These are phyloP conservation scores for Hemerocallis citrina DNA, from an alignment of 106 monocot genomes.

Conservation along the genomic window DNA sequence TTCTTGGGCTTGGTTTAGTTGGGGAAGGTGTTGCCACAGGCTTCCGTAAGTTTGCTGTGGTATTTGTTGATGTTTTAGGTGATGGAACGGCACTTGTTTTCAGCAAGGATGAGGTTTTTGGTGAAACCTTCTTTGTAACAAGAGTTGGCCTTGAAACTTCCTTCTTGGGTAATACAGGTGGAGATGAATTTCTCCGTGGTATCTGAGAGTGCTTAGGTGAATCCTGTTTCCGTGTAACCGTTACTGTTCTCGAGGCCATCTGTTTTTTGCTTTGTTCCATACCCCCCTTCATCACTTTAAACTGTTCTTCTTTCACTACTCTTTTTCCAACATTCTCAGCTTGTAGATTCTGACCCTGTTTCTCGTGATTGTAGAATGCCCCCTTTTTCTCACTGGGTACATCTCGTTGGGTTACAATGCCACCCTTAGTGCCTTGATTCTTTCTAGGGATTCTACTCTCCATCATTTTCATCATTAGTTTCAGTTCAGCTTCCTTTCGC, in stretches of 20 bases:
- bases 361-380: constrained; percentile 32
- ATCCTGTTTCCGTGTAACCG: constrained; percentile 25
- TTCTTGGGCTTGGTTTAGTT: constrained; percentile 17
- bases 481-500: constrained; percentile 72
- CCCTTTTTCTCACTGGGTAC: constrained; percentile 32
- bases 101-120: constrained; percentile 24
- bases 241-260: constrained; percentile 22
- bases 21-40: constrained; percentile 22
- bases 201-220: constrained; percentile 27
- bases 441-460: constrained; percentile 48
- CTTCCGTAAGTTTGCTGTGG: constrained; percentile 20
- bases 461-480: constrained; percentile 67
- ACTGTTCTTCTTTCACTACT: constrained; percentile 30
- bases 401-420: constrained; percentile 7
- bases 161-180: constrained; percentile 51
- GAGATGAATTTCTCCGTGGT: constrained; percentile 67
- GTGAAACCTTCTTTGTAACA: constrained; percentile 38
- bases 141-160: constrained; percentile 39
- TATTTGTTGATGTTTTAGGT: constrained; percentile 24
- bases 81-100: constrained; percentile 24
- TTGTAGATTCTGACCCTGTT: constrained; percentile 45
- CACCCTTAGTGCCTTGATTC: neutral
- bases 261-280: constrained; percentile 32
- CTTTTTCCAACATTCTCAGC: constrained; percentile 37
- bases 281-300: constrained; percentile 32